Percentiles rank a stretch among this genome's conserved stretches.
These are phyloP conservation scores for Hypsizygus ulmarius DNA, from an alignment of 1,284 basidiomycete species.

Conservation along the genomic window DNA sequence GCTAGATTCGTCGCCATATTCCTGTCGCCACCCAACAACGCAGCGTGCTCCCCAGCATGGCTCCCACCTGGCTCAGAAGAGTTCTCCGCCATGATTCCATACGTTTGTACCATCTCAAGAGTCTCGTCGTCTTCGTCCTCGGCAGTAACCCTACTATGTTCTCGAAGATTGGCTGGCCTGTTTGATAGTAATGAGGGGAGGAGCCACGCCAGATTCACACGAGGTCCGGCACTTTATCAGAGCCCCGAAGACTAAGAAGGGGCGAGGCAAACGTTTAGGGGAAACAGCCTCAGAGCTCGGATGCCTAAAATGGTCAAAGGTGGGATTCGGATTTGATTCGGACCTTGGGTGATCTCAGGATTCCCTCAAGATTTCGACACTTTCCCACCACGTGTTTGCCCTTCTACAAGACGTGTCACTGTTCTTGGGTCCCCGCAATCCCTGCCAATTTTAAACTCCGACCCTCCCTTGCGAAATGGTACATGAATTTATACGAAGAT, in stretches of 20 bases:
- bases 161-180: slow-evolving; percentile 7
- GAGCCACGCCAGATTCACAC: slow-evolving; percentile 28
- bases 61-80: slow-evolving; percentile 24
- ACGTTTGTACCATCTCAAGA: slow-evolving; percentile 63
- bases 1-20: slow-evolving; percentile 30
- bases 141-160: slow-evolving; percentile 13
- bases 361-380: not conserved
- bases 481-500: no score
- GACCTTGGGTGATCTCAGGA: not conserved
- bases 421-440: no score
- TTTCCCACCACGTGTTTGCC: not conserved
- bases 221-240: slow-evolving; percentile 7
- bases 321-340: no score
- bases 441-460: no score
- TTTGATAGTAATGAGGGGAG: slow-evolving; percentile 11
- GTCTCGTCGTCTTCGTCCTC: slow-evolving; percentile 31
- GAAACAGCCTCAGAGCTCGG: not conserved
- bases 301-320: no score
- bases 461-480: no score
- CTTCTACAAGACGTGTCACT: no score
- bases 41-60: slow-evolving; percentile 42
- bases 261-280: not conserved
- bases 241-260: not conserved
- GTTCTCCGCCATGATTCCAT: slow-evolving; percentile 48
- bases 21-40: slow-evolving; percentile 49